Evolutionary conservation across 768 basidiomycete genomes (phyloP), one percentile per base, ranked within the genome.

Genomic region (Pluteus cervinus): DNA sequence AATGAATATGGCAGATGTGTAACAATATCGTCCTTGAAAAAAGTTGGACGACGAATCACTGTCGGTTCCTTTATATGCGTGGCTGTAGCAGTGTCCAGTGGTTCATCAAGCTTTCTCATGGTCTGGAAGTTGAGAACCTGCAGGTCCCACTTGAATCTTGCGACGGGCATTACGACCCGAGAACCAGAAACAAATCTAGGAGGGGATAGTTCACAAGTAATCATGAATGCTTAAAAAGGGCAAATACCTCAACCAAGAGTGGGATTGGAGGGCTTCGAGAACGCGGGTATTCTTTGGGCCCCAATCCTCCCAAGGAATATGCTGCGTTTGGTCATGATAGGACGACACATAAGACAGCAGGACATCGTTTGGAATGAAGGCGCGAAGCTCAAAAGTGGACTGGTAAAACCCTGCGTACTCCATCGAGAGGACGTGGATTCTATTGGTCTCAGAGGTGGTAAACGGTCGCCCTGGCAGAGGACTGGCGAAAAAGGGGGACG

Each of bases 401-500:
- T 15, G 16, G 22, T 8, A 11, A 9, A 7, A 31, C n/a, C 29
- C 24, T n/a, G 14, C 23, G 16, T 40, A 40, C 4, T 11, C 29
- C 6, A 22, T 32, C 10, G 39, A 33, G n/a, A 40, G 12, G 2
- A 33, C 30, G 10, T 40, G 39, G 14, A 40, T 24, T 23, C 39
- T 24, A 17, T 30, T 33, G 15, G 32, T 32, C 14, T 30, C 23
- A 10, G 24, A 14, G 8, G 64, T 49, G 5, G 40, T 38, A 28
- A 65, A 62, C 1, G 48, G 32, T 12, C 49, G 50, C 12, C 41
- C 44, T 0, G 47, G 39, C 1, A 51, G 50, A 18, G 57, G 47
- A 1, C 34, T 28, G 0, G 55, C 59, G 9, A 56, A 39, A 36
- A 62, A 61, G 1, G 61, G 64, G 0, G 56, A 56, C 0, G 64